Percentiles rank a stretch among this genome's conserved stretches.
phyloP scores from a whole-genome alignment of 2,329 filamentous ascomycete genomes.

The Hymenoscyphus infarciens region DNA sequence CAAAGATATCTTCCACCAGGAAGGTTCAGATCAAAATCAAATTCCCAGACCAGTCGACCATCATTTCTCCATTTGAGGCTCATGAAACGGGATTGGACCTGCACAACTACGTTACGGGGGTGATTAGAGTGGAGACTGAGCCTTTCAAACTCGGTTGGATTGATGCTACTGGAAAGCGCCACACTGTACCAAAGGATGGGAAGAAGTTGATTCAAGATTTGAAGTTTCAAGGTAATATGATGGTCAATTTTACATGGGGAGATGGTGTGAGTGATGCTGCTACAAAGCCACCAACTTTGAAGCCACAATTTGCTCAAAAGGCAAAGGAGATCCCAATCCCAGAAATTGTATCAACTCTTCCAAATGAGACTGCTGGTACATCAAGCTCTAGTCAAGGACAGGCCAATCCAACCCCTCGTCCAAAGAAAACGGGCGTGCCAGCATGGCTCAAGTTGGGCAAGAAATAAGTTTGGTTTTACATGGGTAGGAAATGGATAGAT shows the following conservation, averaged over 20 bases:
- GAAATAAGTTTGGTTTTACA: conserved; percentile 49
- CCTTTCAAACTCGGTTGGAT: conserved; percentile 60
- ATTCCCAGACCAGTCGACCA: conserved; percentile 80
- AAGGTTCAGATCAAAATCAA: conserved; percentile 74
- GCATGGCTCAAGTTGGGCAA: conserved; percentile 64
- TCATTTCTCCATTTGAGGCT: conserved; percentile 67
- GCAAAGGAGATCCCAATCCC: conserved; percentile 63
- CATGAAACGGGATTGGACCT: conserved; percentile 67
- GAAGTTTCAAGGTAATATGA: conserved; percentile 64
- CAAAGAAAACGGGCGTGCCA: not conserved
- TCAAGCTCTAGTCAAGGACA: not conserved
- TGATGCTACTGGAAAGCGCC: conserved; percentile 32
- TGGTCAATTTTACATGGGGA: conserved; percentile 76
- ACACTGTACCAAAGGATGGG: conserved; percentile 41
- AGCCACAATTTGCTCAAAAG: conserved; percentile 50
- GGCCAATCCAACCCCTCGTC: not conserved
- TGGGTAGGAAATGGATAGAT: not conserved
- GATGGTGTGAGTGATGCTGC: conserved; percentile 55
- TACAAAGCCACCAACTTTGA: conserved; percentile 42
- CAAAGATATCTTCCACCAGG: conserved; percentile 62
- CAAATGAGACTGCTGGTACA: not conserved
- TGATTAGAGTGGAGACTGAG: conserved; percentile 62
- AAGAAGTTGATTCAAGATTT: conserved; percentile 68
- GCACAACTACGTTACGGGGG: conserved; percentile 68
- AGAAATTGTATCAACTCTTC: not conserved